Percentiles rank a stretch among this genome's conserved stretches.
Evolutionary conservation across 1,284 basidiomycete species (phyloP).

Genomic region (Nidula niveotomentosa): DNA sequence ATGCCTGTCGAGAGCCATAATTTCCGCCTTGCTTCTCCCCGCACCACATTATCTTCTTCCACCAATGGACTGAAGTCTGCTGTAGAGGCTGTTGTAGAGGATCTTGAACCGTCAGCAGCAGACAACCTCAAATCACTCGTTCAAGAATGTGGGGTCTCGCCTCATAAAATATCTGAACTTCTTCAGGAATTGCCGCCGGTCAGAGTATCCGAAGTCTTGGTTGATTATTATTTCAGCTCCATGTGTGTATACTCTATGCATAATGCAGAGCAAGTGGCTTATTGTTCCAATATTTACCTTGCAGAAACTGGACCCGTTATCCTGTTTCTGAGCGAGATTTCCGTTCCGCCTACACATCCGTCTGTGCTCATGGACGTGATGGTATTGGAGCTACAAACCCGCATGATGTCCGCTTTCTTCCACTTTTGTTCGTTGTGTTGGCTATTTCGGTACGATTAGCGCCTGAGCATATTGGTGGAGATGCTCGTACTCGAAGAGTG

Average conservation of each 20-base stretch:
- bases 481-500: slow-evolving; percentile 70
- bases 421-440: slow-evolving; percentile 91
- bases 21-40: too few species aligned
- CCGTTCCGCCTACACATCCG: slow-evolving; percentile 75
- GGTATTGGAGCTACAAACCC: slow-evolving; percentile 64
- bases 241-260: slow-evolving; percentile 49
- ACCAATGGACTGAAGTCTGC: slow-evolving; percentile 14
- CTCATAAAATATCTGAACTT: slow-evolving; percentile 88
- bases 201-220: slow-evolving; percentile 68
- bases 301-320: slow-evolving; percentile 93
- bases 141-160: slow-evolving; percentile 87
- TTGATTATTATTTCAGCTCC: slow-evolving; percentile 76
- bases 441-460: slow-evolving; percentile 86
- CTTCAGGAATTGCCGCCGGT: slow-evolving; percentile 84
- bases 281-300: slow-evolving; percentile 2
- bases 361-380: slow-evolving; percentile 73
- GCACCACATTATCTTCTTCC: too few species aligned
- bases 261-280: slow-evolving; percentile 3
- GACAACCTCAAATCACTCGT: slow-evolving; percentile 82
- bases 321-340: slow-evolving; percentile 90
- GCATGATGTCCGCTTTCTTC: slow-evolving; percentile 84
- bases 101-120: slow-evolving; percentile 67
- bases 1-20: not conserved
- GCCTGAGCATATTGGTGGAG: slow-evolving; percentile 82
- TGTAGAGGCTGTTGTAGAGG: slow-evolving; percentile 46